Evolutionary conservation across 495 filamentous ascomycete genomes (phyloP), one percentile per base, ranked within the genome.

Genomic region (Bombardia bombarda): DNA sequence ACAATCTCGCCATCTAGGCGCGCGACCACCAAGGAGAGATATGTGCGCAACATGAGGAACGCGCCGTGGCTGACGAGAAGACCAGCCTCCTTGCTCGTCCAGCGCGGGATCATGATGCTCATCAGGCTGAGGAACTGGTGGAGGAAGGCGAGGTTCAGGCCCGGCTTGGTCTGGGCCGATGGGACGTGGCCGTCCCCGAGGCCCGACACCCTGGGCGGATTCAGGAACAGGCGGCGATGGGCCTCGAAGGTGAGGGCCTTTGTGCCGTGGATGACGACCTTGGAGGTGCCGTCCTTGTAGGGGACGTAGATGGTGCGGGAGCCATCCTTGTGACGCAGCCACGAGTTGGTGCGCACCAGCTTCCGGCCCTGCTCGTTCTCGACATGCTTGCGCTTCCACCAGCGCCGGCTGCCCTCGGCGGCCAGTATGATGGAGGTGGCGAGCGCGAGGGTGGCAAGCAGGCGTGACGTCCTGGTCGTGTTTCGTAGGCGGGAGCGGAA

Each of bases 71-170:
- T 85, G 50, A 93, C 63, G 32, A 99, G 68, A 43, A 99, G 61
- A 2, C 87, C 90, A 2, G 88, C 88, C 68, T 97, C 93, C 60
- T 97, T 97, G 64, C 87, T 90, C 20, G 79, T 80, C 87, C 88
- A 95, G 51, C 90, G 69, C 7, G 93, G 93, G 46, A 97, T 84
- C 90, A 96, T 95, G 52, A 99, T 97, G 64, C 84, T 96, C 56
- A 95, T 73, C 34, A 99, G 69, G 55, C 89, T 94, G 34, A 95
- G 73, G 52, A 97, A 94, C 64, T 99, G 93, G 59, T 99, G 92
- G 18, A 99, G 65, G 58, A 99, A 99, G n/a, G 93, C 93, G 34
- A 97, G 73, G 59, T 99, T 99, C 38, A 99, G 67, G 4, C 93
- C 93, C 1, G 93, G 90, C 59, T 95, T 97, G 2, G 87, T 86